Conservation (phyloP, 345 rosid genomes). For the Aethionema arabicum region DNA sequence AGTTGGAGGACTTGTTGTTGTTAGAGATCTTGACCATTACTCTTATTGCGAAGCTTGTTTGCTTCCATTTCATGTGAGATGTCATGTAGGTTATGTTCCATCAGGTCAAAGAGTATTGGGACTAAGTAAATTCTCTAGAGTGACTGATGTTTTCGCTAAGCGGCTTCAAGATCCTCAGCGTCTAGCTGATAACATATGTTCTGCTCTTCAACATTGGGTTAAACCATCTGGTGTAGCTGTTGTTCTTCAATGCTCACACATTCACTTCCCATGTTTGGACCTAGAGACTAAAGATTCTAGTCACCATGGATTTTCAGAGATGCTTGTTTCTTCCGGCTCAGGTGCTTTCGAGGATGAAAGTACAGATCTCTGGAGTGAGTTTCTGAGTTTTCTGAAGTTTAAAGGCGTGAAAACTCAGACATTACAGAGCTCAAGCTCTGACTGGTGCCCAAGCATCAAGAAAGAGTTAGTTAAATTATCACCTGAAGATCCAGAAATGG, state of each 20-base stretch:
- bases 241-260: conserved; percentile 75
- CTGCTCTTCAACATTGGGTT: conserved; percentile 72
- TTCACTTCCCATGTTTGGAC: conserved; percentile 65
- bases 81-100: conserved; percentile 91
- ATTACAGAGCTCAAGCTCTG: conserved; percentile 21
- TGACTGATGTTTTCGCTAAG: conserved; percentile 80
- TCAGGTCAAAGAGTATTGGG: conserved; percentile 76
- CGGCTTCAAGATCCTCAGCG: conserved; percentile 87
- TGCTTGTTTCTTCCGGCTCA: conserved; percentile 58
- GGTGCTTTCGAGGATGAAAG: conserved; percentile 71
- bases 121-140: conserved; percentile 90
- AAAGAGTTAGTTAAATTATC: conserved; percentile 40
- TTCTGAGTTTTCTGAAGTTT: conserved; percentile 57
- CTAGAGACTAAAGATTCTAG: conserved; percentile 42
- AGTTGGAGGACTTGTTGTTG: conserved; percentile 84
- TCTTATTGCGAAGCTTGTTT: conserved; percentile 90
- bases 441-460: conserved; percentile 71
- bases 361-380: conserved; percentile 67
- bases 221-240: conserved; percentile 90
- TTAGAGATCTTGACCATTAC: conserved; percentile 82
- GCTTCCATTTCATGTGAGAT: conserved; percentile 85
- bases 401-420: conserved; percentile 50
- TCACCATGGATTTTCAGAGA: conserved; percentile 57
- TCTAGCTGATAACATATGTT: conserved; percentile 70
- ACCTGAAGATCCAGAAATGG: conserved; percentile 54